Conservation (phyloP, 1,139 yeast species). For the Kodamaea sp. region DNA sequence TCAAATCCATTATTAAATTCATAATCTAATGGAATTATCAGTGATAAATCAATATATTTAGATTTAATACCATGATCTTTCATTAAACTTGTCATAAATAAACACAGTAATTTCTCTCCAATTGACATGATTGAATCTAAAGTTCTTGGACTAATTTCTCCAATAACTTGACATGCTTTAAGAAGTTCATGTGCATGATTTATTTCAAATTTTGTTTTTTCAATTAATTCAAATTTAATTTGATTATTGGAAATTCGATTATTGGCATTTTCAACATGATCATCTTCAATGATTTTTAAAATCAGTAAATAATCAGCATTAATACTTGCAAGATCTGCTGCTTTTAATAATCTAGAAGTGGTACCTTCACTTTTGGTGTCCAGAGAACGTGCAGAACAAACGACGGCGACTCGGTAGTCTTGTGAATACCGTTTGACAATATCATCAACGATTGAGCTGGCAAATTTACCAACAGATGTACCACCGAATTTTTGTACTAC, state of each 20-base stretch:
- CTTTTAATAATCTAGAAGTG: conserved; percentile 73
- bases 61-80: conserved; percentile 78
- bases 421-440: conserved; percentile 66
- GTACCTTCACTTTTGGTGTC: conserved; percentile 93
- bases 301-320: conserved; percentile 50
- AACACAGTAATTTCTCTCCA: conserved; percentile 90
- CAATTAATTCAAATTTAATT: conserved; percentile 47
- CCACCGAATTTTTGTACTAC: conserved; percentile 96
- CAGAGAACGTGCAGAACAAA: conserved; percentile 92
- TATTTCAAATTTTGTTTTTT: conserved; percentile 62
- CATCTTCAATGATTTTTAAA: conserved; percentile 64
- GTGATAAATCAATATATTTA: conserved; percentile 72
- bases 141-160: conserved; percentile 87
- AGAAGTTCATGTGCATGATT: conserved; percentile 64
- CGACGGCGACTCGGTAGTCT: conserved; percentile 80
- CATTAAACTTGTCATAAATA: conserved; percentile 81
- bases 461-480: conserved; percentile 95
- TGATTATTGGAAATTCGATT: conserved; percentile 42
- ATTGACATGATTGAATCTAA: conserved; percentile 86
- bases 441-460: conserved; percentile 77
- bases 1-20: conserved; percentile 57
- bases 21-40: conserved; percentile 59
- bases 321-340: conserved; percentile 73
- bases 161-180: conserved; percentile 85
- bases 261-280: conserved; percentile 76